A percentile compares a stretch with the other conserved stretches of the same genome.
Conservation (phyloP, 2,329 filamentous ascomycete genomes). For the Penicillium sp. region DNA sequence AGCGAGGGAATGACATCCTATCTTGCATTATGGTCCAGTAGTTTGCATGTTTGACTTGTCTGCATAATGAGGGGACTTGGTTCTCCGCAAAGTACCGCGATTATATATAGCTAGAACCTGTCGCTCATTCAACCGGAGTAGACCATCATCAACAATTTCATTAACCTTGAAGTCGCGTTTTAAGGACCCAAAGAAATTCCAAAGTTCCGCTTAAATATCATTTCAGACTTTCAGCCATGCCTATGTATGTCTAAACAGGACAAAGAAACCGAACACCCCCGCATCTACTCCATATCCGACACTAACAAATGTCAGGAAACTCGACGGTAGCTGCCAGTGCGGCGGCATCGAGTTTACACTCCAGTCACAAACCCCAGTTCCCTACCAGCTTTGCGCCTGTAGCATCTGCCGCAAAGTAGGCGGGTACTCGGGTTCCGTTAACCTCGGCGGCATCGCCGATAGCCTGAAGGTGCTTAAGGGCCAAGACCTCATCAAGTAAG, state of each 20-base stretch:
- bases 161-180: neutral
- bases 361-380: constrained; percentile 48
- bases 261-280: neutral
- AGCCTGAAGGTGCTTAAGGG: constrained; percentile 45
- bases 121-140: neutral
- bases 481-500: constrained; percentile 47
- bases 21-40: neutral
- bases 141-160: neutral
- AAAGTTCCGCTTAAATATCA: too few relatives aligned
- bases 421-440: constrained; percentile 48
- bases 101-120: neutral
- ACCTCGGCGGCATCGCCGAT: constrained; percentile 47
- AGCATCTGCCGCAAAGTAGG: constrained; percentile 52
- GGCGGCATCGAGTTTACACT: constrained; percentile 49
- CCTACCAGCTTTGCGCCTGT: constrained; percentile 52
- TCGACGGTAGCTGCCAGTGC: constrained; percentile 52
- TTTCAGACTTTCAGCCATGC: constrained; percentile 8
- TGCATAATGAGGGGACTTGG: neutral
- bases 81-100: neutral
- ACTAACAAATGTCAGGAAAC: constrained; percentile 36
- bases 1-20: neutral
- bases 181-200: too few relatives aligned
- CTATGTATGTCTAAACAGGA: constrained; percentile 17
- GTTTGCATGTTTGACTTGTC: neutral
- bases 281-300: neutral